A percentile compares a stretch with the other conserved stretches of the same genome.
phyloP scores from a whole-genome alignment of 202 grass and related monocot species.

The Musa balbisiana region DNA sequence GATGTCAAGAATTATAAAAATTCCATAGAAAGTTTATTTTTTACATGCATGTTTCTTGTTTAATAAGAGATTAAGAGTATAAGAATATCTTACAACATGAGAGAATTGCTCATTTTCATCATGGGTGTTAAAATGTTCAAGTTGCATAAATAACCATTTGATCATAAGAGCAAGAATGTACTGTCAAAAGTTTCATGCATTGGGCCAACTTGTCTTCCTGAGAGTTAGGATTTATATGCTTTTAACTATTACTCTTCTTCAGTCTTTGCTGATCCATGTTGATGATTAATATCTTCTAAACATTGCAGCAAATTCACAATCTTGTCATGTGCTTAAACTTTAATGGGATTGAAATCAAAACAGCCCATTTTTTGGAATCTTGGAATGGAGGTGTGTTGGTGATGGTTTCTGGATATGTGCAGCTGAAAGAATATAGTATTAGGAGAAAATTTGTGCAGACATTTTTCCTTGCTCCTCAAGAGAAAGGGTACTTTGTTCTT shows the following conservation, averaged over 20 bases:
- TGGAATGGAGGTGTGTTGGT: slow-evolving; percentile 47
- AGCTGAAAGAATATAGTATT: slow-evolving; percentile 38
- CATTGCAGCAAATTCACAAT: slow-evolving; percentile 71
- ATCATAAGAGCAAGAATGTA: too few species aligned
- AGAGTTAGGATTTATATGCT: not conserved
- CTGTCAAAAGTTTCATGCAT: not conserved
- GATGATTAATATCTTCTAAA: not conserved
- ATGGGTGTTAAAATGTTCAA: too few species aligned
- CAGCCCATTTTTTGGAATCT: slow-evolving; percentile 69
- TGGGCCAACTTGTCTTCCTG: not conserved
- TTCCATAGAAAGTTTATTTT: not conserved
- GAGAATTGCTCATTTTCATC: too few species aligned
- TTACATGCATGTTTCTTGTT: not conserved
- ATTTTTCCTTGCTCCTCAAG: slow-evolving; percentile 79
- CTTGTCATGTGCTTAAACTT: slow-evolving; percentile 69
- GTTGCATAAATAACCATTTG: too few species aligned
- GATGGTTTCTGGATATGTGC: slow-evolving; percentile 75
- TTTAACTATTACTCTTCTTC: not conserved
- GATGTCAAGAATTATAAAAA: not conserved
- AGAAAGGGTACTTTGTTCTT: slow-evolving; percentile 68
- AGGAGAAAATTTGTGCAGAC: slow-evolving; percentile 70
- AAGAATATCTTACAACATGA: too few species aligned
- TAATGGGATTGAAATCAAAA: slow-evolving; percentile 69
- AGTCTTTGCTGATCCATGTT: not conserved
- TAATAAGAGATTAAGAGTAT: not conserved